Base-by-base conservation (phyloP, 2,329 filamentous ascomycete species). In the Hypoxylon sp. region DNA sequence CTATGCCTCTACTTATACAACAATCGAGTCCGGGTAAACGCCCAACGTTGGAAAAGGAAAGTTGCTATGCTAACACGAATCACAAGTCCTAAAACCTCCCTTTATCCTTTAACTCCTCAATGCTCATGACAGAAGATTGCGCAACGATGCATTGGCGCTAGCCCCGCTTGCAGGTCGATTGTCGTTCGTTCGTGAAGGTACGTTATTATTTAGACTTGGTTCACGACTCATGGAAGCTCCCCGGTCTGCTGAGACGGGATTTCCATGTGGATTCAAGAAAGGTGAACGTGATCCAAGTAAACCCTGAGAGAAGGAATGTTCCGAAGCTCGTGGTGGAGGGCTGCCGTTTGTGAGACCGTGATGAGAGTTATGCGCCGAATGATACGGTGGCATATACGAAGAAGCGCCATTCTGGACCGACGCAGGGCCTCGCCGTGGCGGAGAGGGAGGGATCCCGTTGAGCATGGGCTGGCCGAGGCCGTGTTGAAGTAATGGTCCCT, bases 141-240 rank as follows among this genome's bases (percentile, higher is more conserved):
- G 88, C 68, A 94, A 79, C 9, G 92, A 94, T 10, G 92, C 91
- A 75, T 90, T 94, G 14, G 92, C 91, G 74, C 92, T 94, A 3
- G 92, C 92, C n/a, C 91, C 91, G 55, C 86, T 87, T 31, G 85
- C 81, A 33, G 85, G 78, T 63, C 48, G 78, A 69, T 51, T 73
- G 73, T 75, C 77, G 72, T 61, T 81, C 4, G 76, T 74, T 57
- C 81, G 75, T 51, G 79, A 63, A 31, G 76, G 68, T 8, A 74
- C 72, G 57, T 76, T 79, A 26, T 72, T 77, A 71, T 76, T 75
- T 42, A 75, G 73, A 51, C 74, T 74, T 17, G 75, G 66, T 53
- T 81, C 74, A 50, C 79, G 71, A 39, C 74, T 77, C 69, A 79
- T 73, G 3, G 74, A 61, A 13, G 77, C 71, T 11, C 80, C 79